phyloP scores from a whole-genome alignment of 768 basidiomycete genomes.

The Lepiota venenata region DNA sequence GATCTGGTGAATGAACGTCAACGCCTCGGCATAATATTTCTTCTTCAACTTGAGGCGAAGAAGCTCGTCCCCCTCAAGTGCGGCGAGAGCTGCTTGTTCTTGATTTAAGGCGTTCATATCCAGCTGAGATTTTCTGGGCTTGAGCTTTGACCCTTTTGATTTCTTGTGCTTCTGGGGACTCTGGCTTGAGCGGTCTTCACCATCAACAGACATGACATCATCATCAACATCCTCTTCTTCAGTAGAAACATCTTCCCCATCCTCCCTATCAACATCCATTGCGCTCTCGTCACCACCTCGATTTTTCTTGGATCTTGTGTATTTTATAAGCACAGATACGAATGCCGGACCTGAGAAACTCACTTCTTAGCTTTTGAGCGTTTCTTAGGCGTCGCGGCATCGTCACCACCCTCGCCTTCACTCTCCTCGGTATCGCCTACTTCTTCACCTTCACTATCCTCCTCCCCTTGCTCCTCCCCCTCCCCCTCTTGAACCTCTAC shows the following conservation, averaged over 20 bases:
- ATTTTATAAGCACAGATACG: not conserved
- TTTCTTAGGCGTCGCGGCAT: conserved; percentile 22
- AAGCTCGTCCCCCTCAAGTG: conserved; percentile 63
- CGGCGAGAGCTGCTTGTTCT: conserved; percentile 69
- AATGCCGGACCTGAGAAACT: not conserved
- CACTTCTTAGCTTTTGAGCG: conserved; percentile 29
- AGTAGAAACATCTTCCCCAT: conserved; percentile 33
- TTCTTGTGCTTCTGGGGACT: conserved; percentile 35
- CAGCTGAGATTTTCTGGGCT: conserved; percentile 65
- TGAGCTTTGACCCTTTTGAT: conserved; percentile 43
- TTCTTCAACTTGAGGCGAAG: conserved; percentile 69
- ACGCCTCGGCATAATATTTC: conserved; percentile 83
- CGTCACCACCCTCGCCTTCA: conserved; percentile 7
- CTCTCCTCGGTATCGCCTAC: conserved; percentile 25
- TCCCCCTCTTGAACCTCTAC: conserved; percentile 43
- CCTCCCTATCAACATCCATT: conserved; percentile 56
- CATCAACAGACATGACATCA: conserved; percentile 36
- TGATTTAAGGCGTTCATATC: conserved; percentile 64
- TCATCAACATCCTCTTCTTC: conserved; percentile 30
- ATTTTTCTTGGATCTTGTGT: conserved; percentile 23
- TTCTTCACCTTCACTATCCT: conserved; percentile 17
- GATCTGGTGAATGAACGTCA: conserved; percentile 69
- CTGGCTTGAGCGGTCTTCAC: conserved; percentile 28
- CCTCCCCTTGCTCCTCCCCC: conserved; percentile 30
- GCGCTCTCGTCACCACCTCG: conserved; percentile 32